Evolutionary conservation across 2,329 filamentous ascomycete genomes (phyloP), one percentile per base, ranked within the genome.

Genomic region (Trematosphaeria pertusa): DNA sequence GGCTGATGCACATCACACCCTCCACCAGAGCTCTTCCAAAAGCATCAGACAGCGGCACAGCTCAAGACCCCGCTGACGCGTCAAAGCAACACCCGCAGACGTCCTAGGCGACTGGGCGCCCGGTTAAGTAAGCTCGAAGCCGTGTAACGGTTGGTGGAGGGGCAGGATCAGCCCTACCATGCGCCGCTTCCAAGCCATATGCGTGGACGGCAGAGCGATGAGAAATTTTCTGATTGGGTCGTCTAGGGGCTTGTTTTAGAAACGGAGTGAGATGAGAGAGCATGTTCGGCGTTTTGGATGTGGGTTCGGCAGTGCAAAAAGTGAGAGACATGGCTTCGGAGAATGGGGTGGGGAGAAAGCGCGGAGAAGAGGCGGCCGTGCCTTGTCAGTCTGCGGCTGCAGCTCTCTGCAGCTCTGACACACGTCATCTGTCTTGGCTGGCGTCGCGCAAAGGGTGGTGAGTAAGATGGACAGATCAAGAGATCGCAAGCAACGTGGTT

Each of bases 271-370:
- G n/a, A n/a, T n/a, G n/a, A n/a, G n/a, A n/a, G n/a, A n/a, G n/a
- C n/a, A n/a, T n/a, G n/a, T n/a, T n/a, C n/a, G n/a, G n/a, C n/a
- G n/a, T n/a, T n/a, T n/a, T n/a, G n/a, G n/a, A n/a, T n/a, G n/a
- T n/a, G n/a, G n/a, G n/a, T n/a, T n/a, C n/a, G n/a, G n/a, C n/a
- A n/a, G n/a, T n/a, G n/a, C n/a, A n/a, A n/a, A n/a, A n/a, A n/a
- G n/a, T n/a, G n/a, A n/a, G n/a, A n/a, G n/a, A n/a, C n/a, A 34
- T 33, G 40, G 30, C 37, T 37, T 50, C 52, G 52, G 52, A 48
- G 40, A 56, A 52, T 50, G 22, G 37, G 46, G 52, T 56, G 52
- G 52, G 52, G 52, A 50, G 51, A 44, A 52, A 50, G 37, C 40
- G 32, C 52, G 49, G 52, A 54, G 41, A 22, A 20, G 22, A 31